A percentile compares a stretch with the other conserved stretches of the same genome.
These are phyloP conservation scores for Capillidium heterosporum DNA, from an alignment of 371 early-diverging fungal species.

Conservation along the genomic window DNA sequence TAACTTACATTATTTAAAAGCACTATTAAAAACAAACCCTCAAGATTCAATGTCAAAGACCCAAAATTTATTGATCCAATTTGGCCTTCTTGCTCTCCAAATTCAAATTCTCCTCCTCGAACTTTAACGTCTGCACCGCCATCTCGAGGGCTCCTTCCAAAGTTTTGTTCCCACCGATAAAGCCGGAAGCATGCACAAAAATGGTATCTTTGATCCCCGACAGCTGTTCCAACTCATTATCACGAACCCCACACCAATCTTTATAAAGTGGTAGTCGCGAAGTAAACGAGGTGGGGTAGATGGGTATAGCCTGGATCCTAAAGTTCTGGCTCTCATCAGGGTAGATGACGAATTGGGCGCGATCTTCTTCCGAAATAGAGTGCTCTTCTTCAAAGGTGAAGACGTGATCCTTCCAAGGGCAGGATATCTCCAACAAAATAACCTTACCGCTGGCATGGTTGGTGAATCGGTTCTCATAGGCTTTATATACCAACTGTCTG, in stretches of 20 bases:
- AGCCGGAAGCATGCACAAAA: conserved; percentile 94
- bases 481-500: conserved; percentile 57
- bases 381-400: conserved; percentile 44
- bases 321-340: conserved; percentile 48
- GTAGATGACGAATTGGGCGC: conserved; percentile 58
- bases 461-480: conserved; percentile 29
- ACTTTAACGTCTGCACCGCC: conserved; percentile 14
- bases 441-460: conserved; percentile 62
- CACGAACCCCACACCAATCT: conserved; percentile 90
- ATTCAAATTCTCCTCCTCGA: not conserved
- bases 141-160: conserved; percentile 45
- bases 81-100: too few species aligned
- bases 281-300: conserved; percentile 57
- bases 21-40: too few species aligned
- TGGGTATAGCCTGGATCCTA: conserved; percentile 69
- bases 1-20: too few species aligned
- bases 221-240: conserved; percentile 60
- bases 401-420: conserved; percentile 89
- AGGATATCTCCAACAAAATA: conserved; percentile 56
- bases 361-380: conserved; percentile 13
- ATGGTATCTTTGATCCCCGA: conserved; percentile 63
- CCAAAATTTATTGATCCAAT: too few species aligned
- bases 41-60: too few species aligned
- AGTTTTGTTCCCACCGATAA: conserved; percentile 65
- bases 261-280: conserved; percentile 82